Conservation (phyloP, 179 eudicot genomes). For the Gypsophila paniculata region DNA sequence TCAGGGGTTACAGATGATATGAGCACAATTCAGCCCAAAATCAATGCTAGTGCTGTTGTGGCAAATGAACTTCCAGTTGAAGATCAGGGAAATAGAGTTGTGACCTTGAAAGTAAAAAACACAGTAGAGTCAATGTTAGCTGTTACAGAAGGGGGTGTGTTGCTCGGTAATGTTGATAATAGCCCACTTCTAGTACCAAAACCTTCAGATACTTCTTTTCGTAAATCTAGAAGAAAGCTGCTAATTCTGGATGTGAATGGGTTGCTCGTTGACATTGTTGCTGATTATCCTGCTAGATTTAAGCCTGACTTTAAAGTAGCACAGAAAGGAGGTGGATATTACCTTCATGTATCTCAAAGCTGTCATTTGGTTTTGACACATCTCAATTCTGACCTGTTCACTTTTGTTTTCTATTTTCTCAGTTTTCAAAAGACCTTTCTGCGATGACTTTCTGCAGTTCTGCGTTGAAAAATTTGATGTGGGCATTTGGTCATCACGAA, state of each 20-base stretch:
- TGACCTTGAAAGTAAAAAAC: neutral
- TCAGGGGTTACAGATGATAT: neutral
- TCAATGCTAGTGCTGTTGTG: neutral
- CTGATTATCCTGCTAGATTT: constrained; percentile 19
- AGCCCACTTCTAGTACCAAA: constrained; percentile 14
- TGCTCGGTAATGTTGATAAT: constrained; percentile 2
- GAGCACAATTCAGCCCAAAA: neutral
- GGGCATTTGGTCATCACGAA: constrained; percentile 77
- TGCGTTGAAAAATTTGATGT: constrained; percentile 65
- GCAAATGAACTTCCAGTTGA: neutral
- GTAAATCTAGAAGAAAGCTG: constrained; percentile 44
- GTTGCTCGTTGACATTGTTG: constrained; percentile 59
- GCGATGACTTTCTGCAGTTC: constrained; percentile 64
- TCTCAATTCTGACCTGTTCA: neutral
- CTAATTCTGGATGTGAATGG: constrained; percentile 85
- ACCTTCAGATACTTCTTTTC: neutral
- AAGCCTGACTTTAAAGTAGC: constrained; percentile 41
- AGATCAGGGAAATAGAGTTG: neutral
- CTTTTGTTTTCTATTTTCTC: constrained; percentile 25
- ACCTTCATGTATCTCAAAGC: neutral
- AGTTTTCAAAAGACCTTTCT: constrained; percentile 76
- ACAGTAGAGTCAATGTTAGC: constrained; percentile 15
- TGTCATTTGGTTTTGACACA: neutral
- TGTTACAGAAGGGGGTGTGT: constrained; percentile 13
- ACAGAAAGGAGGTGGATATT: constrained; percentile 51